Evolutionary conservation across 192 early-diverging fungal species (phyloP).

Genomic region (Oehlia diaphana): DNA sequence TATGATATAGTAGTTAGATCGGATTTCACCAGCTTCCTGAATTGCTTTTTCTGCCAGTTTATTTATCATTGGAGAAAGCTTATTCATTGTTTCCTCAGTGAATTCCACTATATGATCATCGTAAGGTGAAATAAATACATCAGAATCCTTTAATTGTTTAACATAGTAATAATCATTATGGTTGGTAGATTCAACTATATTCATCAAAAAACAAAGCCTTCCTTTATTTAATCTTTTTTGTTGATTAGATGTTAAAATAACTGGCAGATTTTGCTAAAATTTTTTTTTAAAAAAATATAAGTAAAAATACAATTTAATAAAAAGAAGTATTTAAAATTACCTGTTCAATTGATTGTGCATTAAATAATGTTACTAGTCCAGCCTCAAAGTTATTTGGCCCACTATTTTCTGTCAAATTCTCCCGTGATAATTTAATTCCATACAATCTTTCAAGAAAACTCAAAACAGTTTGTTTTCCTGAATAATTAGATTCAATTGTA

Average conservation of each 20-base stretch:
- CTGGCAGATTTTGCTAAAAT: constrained; percentile 2
- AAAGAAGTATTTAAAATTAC: too few species aligned
- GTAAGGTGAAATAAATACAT: not conserved
- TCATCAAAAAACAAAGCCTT: not conserved
- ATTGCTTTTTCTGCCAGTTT: too few species aligned
- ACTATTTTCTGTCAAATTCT: not conserved
- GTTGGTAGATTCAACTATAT: not conserved
- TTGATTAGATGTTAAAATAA: not conserved
- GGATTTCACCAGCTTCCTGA: too few species aligned
- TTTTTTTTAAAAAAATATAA: not conserved
- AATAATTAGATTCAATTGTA: constrained; percentile 18
- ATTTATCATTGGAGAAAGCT: not conserved
- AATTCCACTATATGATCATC: not conserved
- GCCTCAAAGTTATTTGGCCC: not conserved
- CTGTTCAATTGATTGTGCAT: not conserved
- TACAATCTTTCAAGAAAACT: constrained; percentile 21
- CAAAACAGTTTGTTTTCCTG: not conserved
- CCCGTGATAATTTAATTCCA: not conserved
- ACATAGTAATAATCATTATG: not conserved
- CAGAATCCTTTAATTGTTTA: not conserved
- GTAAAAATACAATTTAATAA: not conserved
- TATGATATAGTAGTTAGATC: not conserved
- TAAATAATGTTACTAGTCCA: not conserved
- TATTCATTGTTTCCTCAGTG: not conserved
- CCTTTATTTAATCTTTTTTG: not conserved